Base-by-base conservation (phyloP, 1,139 yeast species). In the Pneumocystis sp. region DNA sequence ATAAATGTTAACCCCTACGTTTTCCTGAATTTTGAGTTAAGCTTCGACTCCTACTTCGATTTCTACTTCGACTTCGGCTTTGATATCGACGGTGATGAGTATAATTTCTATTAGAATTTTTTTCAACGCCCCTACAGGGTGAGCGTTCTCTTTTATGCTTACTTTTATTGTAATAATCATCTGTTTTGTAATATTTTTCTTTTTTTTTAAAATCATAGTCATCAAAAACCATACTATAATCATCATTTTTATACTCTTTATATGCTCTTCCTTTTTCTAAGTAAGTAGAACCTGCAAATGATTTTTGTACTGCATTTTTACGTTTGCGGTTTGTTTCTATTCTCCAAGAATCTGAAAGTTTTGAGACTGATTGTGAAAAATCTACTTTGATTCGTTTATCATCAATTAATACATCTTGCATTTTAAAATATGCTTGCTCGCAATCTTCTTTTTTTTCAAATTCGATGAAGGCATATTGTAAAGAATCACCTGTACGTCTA, bases 371-470 rank as follows among this genome's bases (percentile, higher is more conserved):
- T 71, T 85, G 90, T 63, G 86, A 82, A 75, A 85, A 85, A 72
- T 85, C 89, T 63, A 85, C 86, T 67, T 83, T 83, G 37, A 85
- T 80, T 64, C 86, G 77, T 42, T 81, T 74, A 65, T 86, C 90
- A 71, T 85, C 90, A 59, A 85, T 83, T 62, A 85, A 71, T 8
- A 83, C 86, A 15, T 81, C 81, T 61, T 83, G 82, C 82, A 85
- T 82, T 70, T 81, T 82, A 65, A 77, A 74, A 71, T 83, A 85
- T 0, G 89, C 89, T 35, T 72, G 69, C 69, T 85, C 89, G 63
- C 87, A 85, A 59, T 79, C 79, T 50, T 75, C 74, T 67, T 77
- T 76, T 1, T 74, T 72, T 35, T 76, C 79, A 71, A 76, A 85
- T 70, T 85, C 87, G 35, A 85, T 81, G 68, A 85, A 85, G 1